Evolutionary conservation across 192 early-diverging fungal genomes (phyloP).

Genomic region (Umbelopsis isabellina): DNA sequence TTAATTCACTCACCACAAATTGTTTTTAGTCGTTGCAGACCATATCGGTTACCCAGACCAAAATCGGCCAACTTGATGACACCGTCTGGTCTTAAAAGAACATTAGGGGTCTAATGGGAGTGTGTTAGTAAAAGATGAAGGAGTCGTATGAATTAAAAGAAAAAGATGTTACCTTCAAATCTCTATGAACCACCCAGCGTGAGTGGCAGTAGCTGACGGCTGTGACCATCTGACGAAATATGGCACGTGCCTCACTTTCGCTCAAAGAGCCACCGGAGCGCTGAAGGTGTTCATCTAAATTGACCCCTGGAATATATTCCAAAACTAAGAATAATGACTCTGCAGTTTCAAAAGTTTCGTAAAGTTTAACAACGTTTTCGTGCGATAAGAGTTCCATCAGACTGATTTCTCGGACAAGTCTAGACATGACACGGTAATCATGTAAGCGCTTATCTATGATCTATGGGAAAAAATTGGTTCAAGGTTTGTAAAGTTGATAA

Average conservation of each 20-base stretch:
- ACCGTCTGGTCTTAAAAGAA: constrained; percentile 76
- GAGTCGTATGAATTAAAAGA: neutral
- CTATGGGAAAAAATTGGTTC: constrained; percentile 25
- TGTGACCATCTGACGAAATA: constrained; percentile 83
- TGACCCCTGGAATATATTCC: constrained; percentile 86
- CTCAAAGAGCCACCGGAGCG: constrained; percentile 72
- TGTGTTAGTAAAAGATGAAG: neutral
- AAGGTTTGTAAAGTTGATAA: neutral
- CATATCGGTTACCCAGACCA: constrained; percentile 85
- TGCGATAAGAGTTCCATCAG: constrained; percentile 88
- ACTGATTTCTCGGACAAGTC: constrained; percentile 78
- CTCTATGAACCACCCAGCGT: constrained; percentile 78
- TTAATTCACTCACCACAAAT: constrained; percentile 74
- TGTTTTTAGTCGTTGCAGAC: constrained; percentile 70
- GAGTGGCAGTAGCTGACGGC: constrained; percentile 77
- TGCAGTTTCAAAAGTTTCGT: constrained; percentile 80
- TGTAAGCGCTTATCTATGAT: constrained; percentile 58
- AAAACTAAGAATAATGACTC: constrained; percentile 84
- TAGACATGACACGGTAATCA: constrained; percentile 55
- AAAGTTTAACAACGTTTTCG: constrained; percentile 86
- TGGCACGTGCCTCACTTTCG: constrained; percentile 84
- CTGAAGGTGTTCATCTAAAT: constrained; percentile 87
- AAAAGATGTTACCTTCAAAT: constrained; percentile 83
- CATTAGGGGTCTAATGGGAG: constrained; percentile 63
- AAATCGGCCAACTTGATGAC: constrained; percentile 90